phyloP scores from a whole-genome alignment of 495 filamentous ascomycete genomes.

The Aspergillus funiculosus region DNA sequence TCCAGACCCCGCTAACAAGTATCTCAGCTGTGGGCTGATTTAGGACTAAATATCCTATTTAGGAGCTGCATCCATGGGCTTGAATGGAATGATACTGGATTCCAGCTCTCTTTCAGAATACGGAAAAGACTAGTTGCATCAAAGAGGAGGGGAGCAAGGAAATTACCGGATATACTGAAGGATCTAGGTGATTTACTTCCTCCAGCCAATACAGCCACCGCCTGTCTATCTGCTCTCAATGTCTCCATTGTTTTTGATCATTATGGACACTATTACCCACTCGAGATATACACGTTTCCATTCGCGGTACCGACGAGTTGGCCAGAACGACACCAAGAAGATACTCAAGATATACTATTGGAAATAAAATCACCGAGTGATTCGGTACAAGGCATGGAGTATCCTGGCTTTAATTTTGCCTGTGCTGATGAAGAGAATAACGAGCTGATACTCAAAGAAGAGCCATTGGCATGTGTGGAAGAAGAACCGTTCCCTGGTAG shows the following conservation, averaged over 20 bases:
- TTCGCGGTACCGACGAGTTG: background rate
- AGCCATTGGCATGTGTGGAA: background rate
- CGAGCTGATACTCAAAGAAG: background rate
- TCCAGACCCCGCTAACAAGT: background rate
- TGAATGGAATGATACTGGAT: background rate
- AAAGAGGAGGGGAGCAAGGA: background rate
- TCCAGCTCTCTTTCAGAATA: slow-evolving; percentile 25
- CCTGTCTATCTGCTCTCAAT: slow-evolving; percentile 23
- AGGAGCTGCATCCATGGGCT: slow-evolving; percentile 15
- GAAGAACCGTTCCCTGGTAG: background rate
- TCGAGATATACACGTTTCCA: background rate
- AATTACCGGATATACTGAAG: slow-evolving; percentile 18
- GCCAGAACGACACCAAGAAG: no score
- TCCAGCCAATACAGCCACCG: slow-evolving; percentile 16
- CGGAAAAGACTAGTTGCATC: slow-evolving; percentile 6
- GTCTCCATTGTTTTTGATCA: slow-evolving; percentile 19
- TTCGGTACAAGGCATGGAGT: no score
- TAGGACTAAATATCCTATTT: slow-evolving; percentile 26
- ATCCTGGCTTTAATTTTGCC: background rate
- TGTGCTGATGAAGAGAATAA: background rate
- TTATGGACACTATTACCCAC: background rate
- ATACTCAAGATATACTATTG: no score
- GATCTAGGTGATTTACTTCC: slow-evolving; percentile 17
- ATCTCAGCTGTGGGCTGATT: slow-evolving; percentile 31
- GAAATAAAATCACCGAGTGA: no score